Evolutionary conservation across 2,329 filamentous ascomycete genomes (phyloP), one percentile per base, ranked within the genome.

Genomic region (Periglandula ipomoeae): DNA sequence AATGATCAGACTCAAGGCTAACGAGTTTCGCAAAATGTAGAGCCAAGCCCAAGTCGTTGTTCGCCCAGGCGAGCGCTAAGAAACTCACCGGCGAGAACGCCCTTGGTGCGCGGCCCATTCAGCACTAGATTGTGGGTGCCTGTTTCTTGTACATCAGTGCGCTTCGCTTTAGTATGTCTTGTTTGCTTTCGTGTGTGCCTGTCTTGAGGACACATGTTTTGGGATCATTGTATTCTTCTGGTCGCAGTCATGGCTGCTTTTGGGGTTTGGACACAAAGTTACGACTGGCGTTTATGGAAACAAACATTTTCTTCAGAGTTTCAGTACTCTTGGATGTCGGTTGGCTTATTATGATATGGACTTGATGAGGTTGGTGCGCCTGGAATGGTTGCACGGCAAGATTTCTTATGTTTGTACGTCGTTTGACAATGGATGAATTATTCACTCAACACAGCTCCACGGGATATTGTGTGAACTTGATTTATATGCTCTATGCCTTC

Each of bases 31-130:
- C n/a, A n/a, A n/a, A n/a, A n/a, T n/a, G n/a, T 58, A 83, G 80
- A 60, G 74, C 72, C 62, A 84, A 84, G 71, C 81, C 81, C 51
- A 82, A 80, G 66, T 84, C 81, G 3, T 75, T 85, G 57, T 85
- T 85, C 62, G 80, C 81, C 51, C 79, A 81, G 63, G 74, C 79
- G 42, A 82, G 79, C 44, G 71, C 71, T 69, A 84, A 82, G 75
- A 82, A 78, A 62, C 70, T 81, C 62, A 67, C 68, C 48, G 68
- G 71, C 63, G 70, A 71, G 52, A 69, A 69, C 54, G 61, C 73
- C 50, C 58, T 66, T 32, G 65, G 65, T 43, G 64, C 65, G 49
- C 62, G 59, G 48, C 59, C 64, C 34, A 66, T 65, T 38, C 65
- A 63, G 57, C 59, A 60, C 17, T 60, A 55, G 38, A 22, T 8